Conservation (phyloP, 2,329 filamentous ascomycete genomes). For the Cladophialophora carrionii region DNA sequence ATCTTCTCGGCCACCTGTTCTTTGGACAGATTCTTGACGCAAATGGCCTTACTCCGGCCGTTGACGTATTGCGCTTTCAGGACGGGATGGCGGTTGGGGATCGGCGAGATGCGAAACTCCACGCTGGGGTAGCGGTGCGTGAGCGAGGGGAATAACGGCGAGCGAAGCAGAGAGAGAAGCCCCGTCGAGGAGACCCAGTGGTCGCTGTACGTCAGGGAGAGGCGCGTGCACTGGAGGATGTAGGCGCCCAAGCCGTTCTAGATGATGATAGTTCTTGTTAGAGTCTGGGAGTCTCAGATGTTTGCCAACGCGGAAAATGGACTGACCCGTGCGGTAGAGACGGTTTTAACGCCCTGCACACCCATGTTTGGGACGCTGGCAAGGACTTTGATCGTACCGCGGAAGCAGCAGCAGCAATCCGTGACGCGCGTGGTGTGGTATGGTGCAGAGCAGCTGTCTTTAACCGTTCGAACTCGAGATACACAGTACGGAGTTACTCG, state of each 20-base stretch:
- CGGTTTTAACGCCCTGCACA: slow-evolving; percentile 55
- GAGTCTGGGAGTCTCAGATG: neutral
- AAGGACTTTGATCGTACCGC: neutral
- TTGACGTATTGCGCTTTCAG: slow-evolving; percentile 93
- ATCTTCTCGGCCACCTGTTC: slow-evolving; percentile 80
- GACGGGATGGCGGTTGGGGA: slow-evolving; percentile 86
- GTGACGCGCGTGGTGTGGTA: neutral
- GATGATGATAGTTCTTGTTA: neutral
- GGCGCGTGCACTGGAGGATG: slow-evolving; percentile 92
- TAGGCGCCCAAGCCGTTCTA: slow-evolving; percentile 97
- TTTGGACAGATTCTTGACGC: slow-evolving; percentile 81
- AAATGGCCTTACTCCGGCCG: slow-evolving; percentile 80
- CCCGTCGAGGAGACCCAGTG: slow-evolving; percentile 89
- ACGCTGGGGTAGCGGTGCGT: slow-evolving; percentile 80
- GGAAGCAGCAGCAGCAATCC: neutral
- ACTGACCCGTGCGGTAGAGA: slow-evolving; percentile 61
- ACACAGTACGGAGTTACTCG: no score
- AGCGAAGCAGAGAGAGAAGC: slow-evolving; percentile 71
- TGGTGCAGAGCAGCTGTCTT: neutral
- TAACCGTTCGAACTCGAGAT: neutral
- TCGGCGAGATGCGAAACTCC: slow-evolving; percentile 88
- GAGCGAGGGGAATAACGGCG: slow-evolving; percentile 69
- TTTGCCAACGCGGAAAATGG: no score
- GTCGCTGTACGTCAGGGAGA: slow-evolving; percentile 98
- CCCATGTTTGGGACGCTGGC: slow-evolving; percentile 43